These are phyloP conservation scores for Pterocarpus santalinus DNA, from an alignment of 306 rosid species.

Conservation along the genomic window DNA sequence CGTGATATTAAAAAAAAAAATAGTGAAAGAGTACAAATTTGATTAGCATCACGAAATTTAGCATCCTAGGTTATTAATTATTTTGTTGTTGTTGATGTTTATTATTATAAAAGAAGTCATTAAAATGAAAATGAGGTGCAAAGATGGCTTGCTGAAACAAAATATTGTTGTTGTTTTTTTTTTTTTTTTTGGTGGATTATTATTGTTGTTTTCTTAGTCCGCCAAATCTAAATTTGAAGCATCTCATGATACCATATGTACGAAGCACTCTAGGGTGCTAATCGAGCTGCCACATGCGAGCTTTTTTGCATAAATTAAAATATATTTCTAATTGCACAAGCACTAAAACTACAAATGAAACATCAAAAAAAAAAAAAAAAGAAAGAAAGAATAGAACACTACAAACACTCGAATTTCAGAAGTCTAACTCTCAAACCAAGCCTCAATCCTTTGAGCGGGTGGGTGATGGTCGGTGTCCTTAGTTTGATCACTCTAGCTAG, in stretches of 20 bases:
- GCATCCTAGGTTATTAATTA: no score
- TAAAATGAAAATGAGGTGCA: background rate
- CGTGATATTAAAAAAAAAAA: no score
- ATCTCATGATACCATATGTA: background rate
- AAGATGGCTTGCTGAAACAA: background rate
- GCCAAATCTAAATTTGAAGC: background rate
- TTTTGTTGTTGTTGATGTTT: no score
- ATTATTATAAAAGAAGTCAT: background rate
- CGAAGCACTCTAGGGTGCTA: background rate
- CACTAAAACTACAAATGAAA: background rate
- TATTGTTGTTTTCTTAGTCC: background rate
- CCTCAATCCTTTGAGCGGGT: background rate
- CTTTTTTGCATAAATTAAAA: no score
- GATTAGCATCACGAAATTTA: background rate
- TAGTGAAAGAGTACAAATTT: background rate
- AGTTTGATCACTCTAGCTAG: conserved; percentile 25
- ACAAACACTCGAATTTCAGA: background rate
- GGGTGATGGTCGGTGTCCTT: background rate
- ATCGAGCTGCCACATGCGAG: no score
- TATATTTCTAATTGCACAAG: background rate
- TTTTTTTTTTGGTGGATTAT: no score
- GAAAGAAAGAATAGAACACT: no score
- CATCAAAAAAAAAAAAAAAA: background rate
- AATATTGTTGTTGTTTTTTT: background rate
- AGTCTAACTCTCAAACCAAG: conserved; percentile 27